Conservation (phyloP, 768 basidiomycete genomes). For the Rubroboletus pulcherrimus region DNA sequence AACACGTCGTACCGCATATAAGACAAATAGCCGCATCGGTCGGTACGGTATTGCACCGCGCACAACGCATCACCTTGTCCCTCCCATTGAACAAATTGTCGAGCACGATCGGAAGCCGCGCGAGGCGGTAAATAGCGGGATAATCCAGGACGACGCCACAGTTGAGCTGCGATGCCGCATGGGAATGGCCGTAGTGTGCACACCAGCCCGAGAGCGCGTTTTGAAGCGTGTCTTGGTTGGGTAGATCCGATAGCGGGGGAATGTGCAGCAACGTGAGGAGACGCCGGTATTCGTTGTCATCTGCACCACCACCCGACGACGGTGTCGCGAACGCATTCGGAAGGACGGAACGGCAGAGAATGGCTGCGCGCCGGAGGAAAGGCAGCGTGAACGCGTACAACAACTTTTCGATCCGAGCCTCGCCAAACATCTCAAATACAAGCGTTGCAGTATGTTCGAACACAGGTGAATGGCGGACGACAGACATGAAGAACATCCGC, state of each 20-base stretch:
- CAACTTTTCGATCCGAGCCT: constrained; percentile 79
- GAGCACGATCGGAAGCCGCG: constrained; percentile 73
- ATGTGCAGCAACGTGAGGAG: constrained; percentile 74
- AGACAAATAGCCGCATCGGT: constrained; percentile 87
- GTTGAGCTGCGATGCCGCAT: constrained; percentile 73
- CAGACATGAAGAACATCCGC: constrained; percentile 87
- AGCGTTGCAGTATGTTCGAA: constrained; percentile 82
- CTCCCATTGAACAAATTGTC: constrained; percentile 80
- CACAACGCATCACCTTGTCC: constrained; percentile 70
- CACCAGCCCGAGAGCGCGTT: constrained; percentile 90
- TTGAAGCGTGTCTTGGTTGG: constrained; percentile 82
- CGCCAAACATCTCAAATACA: constrained; percentile 77
- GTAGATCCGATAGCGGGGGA: constrained; percentile 73
- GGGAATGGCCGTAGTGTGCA: constrained; percentile 80
- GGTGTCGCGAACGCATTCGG: constrained; percentile 57
- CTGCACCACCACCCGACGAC: constrained; percentile 32
- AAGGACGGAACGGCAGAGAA: constrained; percentile 74
- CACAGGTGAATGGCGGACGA: constrained; percentile 82
- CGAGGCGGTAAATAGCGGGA: constrained; percentile 78
- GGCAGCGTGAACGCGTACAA: constrained; percentile 87
- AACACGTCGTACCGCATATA: constrained; percentile 82
- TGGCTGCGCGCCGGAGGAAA: constrained; percentile 84
- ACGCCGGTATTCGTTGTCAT: constrained; percentile 72
- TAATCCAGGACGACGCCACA: constrained; percentile 80
- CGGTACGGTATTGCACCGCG: constrained; percentile 73